These are phyloP conservation scores for Nakaseomyces sp. DNA, from an alignment of 1,139 yeast species.

Conservation along the genomic window DNA sequence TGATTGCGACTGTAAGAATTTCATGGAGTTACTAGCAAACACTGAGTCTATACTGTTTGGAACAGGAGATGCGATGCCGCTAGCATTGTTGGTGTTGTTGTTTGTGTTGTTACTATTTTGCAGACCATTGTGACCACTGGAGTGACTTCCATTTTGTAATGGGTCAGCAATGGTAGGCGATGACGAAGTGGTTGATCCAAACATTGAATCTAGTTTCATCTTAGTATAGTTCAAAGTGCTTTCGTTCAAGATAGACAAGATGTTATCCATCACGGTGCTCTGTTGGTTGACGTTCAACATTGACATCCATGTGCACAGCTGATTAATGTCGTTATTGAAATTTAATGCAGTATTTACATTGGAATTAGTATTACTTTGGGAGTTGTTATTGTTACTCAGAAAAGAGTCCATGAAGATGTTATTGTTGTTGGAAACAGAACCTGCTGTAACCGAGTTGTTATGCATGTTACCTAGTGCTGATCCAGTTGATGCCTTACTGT, in stretches of 20 bases:
- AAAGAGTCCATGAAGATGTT: conserved; percentile 7
- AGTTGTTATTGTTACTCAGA: conserved; percentile 22
- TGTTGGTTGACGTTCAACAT: conserved; percentile 49
- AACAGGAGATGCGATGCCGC: conserved; percentile 2
- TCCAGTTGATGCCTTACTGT: not conserved
- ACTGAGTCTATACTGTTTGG: conserved; percentile 19
- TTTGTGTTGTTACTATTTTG: conserved; percentile 11
- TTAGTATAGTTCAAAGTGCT: conserved; percentile 42
- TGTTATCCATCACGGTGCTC: conserved; percentile 49
- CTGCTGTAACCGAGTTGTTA: conserved; percentile 6
- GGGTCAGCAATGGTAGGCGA: conserved; percentile 3
- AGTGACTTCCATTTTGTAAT: conserved; percentile 2
- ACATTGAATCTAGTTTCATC: conserved; percentile 31
- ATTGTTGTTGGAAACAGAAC: conserved; percentile 5
- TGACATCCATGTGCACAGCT: conserved; percentile 53
- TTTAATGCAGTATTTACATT: conserved; percentile 26
- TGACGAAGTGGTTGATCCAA: conserved; percentile 11
- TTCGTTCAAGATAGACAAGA: conserved; percentile 42
- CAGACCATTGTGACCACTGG: conserved; percentile 1
- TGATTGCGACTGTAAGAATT: conserved; percentile 7
- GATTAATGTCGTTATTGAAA: conserved; percentile 41
- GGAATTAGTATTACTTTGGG: conserved; percentile 10
- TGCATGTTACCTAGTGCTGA: conserved; percentile 1
- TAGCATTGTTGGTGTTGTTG: conserved; percentile 10
- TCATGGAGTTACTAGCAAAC: conserved; percentile 12